Conservation (phyloP, 257 asterid species). For the Przewalskia tangutica region DNA sequence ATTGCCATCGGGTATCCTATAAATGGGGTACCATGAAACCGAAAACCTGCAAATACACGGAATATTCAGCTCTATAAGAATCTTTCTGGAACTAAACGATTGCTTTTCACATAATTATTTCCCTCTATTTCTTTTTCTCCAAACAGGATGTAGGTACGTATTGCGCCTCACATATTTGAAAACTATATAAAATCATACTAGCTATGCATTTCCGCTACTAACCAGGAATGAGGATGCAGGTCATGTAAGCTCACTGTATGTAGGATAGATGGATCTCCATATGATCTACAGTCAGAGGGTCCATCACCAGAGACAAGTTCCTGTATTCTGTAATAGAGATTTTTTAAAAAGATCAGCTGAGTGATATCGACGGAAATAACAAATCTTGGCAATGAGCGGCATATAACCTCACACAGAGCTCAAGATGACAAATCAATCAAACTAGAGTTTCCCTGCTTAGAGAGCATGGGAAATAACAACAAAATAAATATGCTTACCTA, state of each 20-base stretch:
- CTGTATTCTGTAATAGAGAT: conserved; percentile 13
- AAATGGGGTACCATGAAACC: conserved; percentile 27
- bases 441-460: not conserved
- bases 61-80: not conserved
- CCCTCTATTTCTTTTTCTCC: not conserved
- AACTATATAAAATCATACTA: not conserved
- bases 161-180: not conserved
- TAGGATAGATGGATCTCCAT: conserved; percentile 19
- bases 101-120: not conserved
- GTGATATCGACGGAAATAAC: not conserved
- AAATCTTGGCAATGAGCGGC: not conserved
- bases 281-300: conserved; percentile 7
- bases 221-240: conserved; percentile 21
- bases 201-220: not conserved
- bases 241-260: conserved; percentile 9
- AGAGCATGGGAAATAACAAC: not conserved
- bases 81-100: not conserved
- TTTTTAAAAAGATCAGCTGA: not conserved
- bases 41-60: conserved; percentile 18
- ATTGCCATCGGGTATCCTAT: conserved; percentile 22
- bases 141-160: not conserved
- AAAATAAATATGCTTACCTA: not conserved
- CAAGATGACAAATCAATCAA: not conserved
- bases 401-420: not conserved
- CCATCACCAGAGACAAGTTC: conserved; percentile 12